Percentiles rank a stretch among this genome's conserved stretches.
phyloP scores from a whole-genome alignment of 345 rosid genomes.

The Sisymbrium irio region DNA sequence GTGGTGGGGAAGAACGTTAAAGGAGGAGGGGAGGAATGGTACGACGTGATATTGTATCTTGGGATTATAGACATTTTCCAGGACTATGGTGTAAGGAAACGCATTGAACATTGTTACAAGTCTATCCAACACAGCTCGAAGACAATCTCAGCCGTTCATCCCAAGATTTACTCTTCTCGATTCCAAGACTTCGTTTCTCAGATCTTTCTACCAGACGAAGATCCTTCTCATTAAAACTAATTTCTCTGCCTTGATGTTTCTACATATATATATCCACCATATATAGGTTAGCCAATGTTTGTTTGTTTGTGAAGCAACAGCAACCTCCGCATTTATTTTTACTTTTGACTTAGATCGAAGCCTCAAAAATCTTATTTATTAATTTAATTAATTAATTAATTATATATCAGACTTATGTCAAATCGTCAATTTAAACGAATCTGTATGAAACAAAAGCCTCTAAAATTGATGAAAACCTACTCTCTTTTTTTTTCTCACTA shows the following conservation, averaged over 20 bases:
- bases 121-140: conserved; percentile 46
- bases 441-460: background rate
- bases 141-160: conserved; percentile 57
- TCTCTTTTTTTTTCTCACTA: too few relatives aligned
- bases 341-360: background rate
- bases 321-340: background rate
- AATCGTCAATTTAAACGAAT: background rate
- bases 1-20: conserved; percentile 5
- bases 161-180: conserved; percentile 48
- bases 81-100: conserved; percentile 46
- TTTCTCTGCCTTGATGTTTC: background rate
- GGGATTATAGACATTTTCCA: conserved; percentile 48
- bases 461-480: too few relatives aligned
- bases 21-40: conserved; percentile 25
- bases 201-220: conserved; percentile 41
- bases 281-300: conserved; percentile 8
- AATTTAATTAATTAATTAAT: background rate
- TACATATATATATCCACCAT: background rate
- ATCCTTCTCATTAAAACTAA: conserved; percentile 5
- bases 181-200: conserved; percentile 47
- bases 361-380: background rate
- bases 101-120: conserved; percentile 54
- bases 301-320: conserved; percentile 20
- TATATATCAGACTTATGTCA: background rate
- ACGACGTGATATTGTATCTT: conserved; percentile 44